A percentile compares a stretch with the other conserved stretches of the same genome.
Evolutionary conservation across 768 basidiomycete species (phyloP).

Genomic region (Termitomyces sp.): DNA sequence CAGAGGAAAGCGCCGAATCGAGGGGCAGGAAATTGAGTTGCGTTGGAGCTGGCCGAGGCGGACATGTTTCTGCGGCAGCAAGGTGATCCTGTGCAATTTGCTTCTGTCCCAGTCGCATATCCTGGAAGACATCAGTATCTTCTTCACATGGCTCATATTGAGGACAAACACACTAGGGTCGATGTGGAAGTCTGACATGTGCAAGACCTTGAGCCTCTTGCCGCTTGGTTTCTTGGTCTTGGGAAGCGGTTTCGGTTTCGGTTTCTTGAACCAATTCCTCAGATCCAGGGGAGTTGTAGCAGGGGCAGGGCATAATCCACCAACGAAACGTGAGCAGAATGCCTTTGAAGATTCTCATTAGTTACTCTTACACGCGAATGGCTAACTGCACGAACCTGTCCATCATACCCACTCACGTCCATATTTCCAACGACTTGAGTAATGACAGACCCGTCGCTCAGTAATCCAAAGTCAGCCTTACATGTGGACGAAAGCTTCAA

Average conservation of each 20-base stretch:
- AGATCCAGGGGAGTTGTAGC: conserved; percentile 58
- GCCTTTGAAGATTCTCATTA: conserved; percentile 27
- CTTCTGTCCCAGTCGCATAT: conserved; percentile 68
- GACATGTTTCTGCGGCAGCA: conserved; percentile 61
- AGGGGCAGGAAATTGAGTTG: conserved; percentile 54
- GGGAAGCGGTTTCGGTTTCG: conserved; percentile 68
- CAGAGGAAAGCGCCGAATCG: conserved; percentile 64
- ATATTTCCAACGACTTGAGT: conserved; percentile 73
- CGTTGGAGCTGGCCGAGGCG: conserved; percentile 47
- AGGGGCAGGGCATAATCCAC: conserved; percentile 48
- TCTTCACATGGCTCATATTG: background rate
- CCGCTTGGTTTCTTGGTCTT: conserved; percentile 55
- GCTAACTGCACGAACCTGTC: conserved; percentile 44
- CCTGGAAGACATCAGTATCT: conserved; percentile 32
- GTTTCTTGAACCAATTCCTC: conserved; percentile 70
- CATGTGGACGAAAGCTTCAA: conserved; percentile 54
- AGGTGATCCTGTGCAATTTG: conserved; percentile 57
- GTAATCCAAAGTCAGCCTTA: conserved; percentile 39
- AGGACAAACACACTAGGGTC: conserved; percentile 54
- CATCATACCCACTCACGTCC: conserved; percentile 69
- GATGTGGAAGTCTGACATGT: conserved; percentile 72
- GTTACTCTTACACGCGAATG: background rate
- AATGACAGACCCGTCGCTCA: conserved; percentile 52
- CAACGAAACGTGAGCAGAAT: conserved; percentile 58
- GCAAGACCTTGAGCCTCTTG: conserved; percentile 65